A percentile compares a stretch with the other conserved stretches of the same genome.
Evolutionary conservation across 2,329 filamentous ascomycete genomes (phyloP).

Genomic region (Elsinoe necatrix): DNA sequence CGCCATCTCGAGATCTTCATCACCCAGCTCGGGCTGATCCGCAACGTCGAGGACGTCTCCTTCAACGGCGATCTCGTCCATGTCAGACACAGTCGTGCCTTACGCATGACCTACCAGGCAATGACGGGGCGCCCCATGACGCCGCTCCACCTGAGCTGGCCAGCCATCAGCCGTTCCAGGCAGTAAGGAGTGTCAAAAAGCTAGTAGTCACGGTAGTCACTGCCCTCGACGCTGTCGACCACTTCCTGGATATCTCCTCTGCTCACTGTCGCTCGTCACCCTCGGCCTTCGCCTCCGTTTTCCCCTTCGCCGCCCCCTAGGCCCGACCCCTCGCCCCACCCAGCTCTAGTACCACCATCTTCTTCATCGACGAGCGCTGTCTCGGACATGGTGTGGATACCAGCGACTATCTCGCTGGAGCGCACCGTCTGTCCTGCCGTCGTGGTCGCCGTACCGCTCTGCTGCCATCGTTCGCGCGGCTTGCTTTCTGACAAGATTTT

Average conservation of each 20-base stretch:
- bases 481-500: background rate
- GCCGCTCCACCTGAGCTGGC: background rate
- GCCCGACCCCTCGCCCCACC: background rate
- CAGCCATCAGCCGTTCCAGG: no score
- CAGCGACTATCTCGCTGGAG: background rate
- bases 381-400: background rate
- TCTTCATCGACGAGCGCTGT: background rate
- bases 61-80: constrained; percentile 24
- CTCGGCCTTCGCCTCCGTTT: background rate
- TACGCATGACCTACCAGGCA: background rate
- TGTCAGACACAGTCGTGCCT: background rate
- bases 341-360: background rate
- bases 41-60: constrained; percentile 20
- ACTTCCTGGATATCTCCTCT: background rate
- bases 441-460: background rate
- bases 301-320: background rate
- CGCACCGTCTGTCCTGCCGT: background rate
- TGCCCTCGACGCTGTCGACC: background rate
- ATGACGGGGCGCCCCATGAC: background rate
- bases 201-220: background rate
- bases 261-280: background rate
- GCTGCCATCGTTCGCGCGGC: background rate
- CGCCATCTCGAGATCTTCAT: constrained; percentile 20
- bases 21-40: constrained; percentile 20
- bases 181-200: background rate